Evolutionary conservation across 495 filamentous ascomycete species (phyloP).

Genomic region (Hypoxylon perforatum): DNA sequence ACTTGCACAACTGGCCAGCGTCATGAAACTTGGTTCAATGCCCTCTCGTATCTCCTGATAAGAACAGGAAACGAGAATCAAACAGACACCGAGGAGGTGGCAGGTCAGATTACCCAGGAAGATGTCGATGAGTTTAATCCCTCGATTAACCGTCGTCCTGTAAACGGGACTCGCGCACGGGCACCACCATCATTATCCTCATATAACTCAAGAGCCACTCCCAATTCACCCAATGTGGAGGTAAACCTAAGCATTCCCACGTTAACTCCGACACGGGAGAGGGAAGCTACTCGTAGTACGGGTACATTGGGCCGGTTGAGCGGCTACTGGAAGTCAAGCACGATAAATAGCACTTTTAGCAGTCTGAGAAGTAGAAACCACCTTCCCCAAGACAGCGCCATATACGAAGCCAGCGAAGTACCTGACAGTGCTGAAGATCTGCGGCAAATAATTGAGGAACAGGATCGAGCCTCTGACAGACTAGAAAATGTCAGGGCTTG

Average conservation of each 20-base stretch:
- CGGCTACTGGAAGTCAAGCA: slow-evolving; percentile 59
- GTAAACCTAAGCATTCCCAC: slow-evolving; percentile 57
- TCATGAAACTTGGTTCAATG: slow-evolving; percentile 99
- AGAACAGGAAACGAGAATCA: slow-evolving; percentile 71
- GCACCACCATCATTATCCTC: slow-evolving; percentile 80
- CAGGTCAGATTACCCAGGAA: slow-evolving; percentile 70
- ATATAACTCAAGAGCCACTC: slow-evolving; percentile 77
- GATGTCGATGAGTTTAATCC: slow-evolving; percentile 94
- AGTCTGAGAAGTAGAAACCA: slow-evolving; percentile 60
- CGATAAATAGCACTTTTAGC: slow-evolving; percentile 49
- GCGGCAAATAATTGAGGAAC: slow-evolving; percentile 75
- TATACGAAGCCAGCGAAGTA: slow-evolving; percentile 77
- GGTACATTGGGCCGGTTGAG: slow-evolving; percentile 57
- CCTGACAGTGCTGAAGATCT: slow-evolving; percentile 85
- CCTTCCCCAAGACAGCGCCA: slow-evolving; percentile 58
- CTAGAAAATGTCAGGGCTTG: slow-evolving; percentile 97
- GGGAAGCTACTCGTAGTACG: slow-evolving; percentile 44
- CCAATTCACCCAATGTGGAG: slow-evolving; percentile 63
- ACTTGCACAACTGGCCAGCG: slow-evolving; percentile 92
- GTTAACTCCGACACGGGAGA: slow-evolving; percentile 57
- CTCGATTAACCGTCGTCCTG: slow-evolving; percentile 62
- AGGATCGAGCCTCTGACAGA: slow-evolving; percentile 77
- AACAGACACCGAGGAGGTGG: slow-evolving; percentile 67
- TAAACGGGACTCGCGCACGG: slow-evolving; percentile 50
- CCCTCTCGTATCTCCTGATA: slow-evolving; percentile 89